Conservation (phyloP, 805 yeast species). For the Helenozyma rhizophorensis region DNA sequence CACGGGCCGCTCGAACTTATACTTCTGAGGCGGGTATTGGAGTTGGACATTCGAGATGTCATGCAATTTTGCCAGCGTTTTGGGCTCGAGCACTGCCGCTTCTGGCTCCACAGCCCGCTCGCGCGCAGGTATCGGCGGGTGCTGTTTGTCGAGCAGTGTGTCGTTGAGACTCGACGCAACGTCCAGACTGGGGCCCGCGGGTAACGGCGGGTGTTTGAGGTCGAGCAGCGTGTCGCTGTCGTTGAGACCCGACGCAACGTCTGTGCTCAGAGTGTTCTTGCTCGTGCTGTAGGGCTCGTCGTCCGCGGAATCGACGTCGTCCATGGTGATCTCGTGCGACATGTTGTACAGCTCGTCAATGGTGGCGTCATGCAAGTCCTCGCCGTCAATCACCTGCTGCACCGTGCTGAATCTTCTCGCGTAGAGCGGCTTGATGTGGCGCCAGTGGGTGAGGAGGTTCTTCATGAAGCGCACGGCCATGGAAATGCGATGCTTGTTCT, state of each 20-base stretch:
- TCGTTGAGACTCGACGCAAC: no score
- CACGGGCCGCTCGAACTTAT: slow-evolving; percentile 19
- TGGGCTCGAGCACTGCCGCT: no score
- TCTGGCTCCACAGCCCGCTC: no score
- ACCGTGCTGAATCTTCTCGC: slow-evolving; percentile 11
- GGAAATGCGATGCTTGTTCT: slow-evolving; percentile 42
- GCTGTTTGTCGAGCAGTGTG: no score
- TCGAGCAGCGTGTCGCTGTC: no score
- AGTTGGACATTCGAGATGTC: slow-evolving; percentile 9
- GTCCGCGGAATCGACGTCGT: slow-evolving; percentile 15
- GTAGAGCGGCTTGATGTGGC: slow-evolving; percentile 18
- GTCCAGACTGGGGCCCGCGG: no score
- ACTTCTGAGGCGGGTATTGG: slow-evolving; percentile 38
- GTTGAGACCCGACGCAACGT: no score
- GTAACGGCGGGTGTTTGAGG: no score
- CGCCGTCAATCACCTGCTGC: slow-evolving; percentile 14
- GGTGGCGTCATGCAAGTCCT: slow-evolving; percentile 7
- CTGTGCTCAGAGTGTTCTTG: no score
- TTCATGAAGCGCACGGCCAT: slow-evolving; percentile 52
- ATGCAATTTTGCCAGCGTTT: no score
- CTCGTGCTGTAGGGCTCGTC: slow-evolving; percentile 2
- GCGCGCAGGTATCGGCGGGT: no score
- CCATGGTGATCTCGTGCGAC: slow-evolving; percentile 29
- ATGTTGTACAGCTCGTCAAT: slow-evolving; percentile 29
- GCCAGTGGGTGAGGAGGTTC: slow-evolving; percentile 52